Percentiles rank a stretch among this genome's conserved stretches.
Evolutionary conservation across 192 early-diverging fungal genomes (phyloP).

Genomic region (Entomortierella parvispora): DNA sequence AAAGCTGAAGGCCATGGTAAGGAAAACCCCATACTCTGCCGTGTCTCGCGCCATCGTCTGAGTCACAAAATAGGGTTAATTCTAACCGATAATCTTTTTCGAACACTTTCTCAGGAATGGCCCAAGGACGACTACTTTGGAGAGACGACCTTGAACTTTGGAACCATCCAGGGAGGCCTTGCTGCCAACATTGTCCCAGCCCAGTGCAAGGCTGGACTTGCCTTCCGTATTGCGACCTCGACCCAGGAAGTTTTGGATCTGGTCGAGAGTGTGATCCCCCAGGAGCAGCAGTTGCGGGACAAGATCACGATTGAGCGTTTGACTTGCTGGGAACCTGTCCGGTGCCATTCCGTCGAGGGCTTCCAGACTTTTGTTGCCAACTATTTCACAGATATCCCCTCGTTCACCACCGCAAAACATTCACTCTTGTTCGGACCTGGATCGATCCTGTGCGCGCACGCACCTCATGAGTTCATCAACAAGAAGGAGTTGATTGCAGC

Average conservation of each 20-base stretch:
- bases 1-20: conserved; percentile 48
- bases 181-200: conserved; percentile 63
- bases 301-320: conserved; percentile 42
- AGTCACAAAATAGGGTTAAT: not conserved
- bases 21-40: not conserved
- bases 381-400: conserved; percentile 53
- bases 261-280: conserved; percentile 27
- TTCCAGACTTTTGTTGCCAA: conserved; percentile 50
- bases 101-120: conserved; percentile 26
- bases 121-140: conserved; percentile 53
- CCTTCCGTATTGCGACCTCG: conserved; percentile 56
- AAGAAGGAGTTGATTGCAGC: conserved; percentile 51
- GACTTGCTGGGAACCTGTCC: conserved; percentile 56
- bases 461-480: conserved; percentile 49
- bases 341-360: conserved; percentile 48
- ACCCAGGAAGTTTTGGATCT: conserved; percentile 48
- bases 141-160: conserved; percentile 60
- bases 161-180: conserved; percentile 54
- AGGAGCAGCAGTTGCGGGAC: conserved; percentile 29
- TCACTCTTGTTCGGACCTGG: conserved; percentile 51
- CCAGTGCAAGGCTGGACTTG: conserved; percentile 50
- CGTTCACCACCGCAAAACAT: conserved; percentile 40
- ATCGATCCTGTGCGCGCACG: conserved; percentile 51
- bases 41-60: not conserved
- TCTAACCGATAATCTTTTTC: not conserved